These are phyloP conservation scores for Aciculosporium take DNA, from an alignment of 2,329 filamentous ascomycete species.

Conservation along the genomic window DNA sequence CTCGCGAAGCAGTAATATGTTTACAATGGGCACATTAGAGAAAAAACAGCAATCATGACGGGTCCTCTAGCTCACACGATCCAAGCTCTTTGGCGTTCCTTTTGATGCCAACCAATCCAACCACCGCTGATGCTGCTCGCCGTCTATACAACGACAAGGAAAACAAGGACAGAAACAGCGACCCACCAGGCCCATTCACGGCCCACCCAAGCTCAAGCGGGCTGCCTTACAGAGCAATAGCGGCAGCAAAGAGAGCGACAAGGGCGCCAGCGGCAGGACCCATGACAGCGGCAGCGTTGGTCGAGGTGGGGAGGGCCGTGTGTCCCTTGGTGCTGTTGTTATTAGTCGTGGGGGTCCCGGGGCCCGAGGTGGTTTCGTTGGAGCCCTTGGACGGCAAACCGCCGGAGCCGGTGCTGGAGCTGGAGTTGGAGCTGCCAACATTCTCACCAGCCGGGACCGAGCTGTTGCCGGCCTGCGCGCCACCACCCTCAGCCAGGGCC, in stretches of 20 bases:
- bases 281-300: slow-evolving; percentile 2
- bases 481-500: not conserved
- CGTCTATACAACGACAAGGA: too few relatives aligned
- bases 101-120: too few relatives aligned
- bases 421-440: not conserved
- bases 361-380: not conserved
- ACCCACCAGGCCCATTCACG: not conserved
- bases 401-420: slow-evolving; percentile 6
- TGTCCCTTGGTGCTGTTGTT: not conserved
- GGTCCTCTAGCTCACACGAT: not conserved
- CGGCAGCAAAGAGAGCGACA: slow-evolving; percentile 18
- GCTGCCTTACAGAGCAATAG: slow-evolving; percentile 20
- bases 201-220: not conserved
- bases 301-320: not conserved
- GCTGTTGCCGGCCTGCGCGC: not conserved
- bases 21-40: too few relatives aligned
- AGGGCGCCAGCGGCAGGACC: slow-evolving; percentile 14
- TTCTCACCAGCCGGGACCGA: slow-evolving; percentile 6
- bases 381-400: slow-evolving; percentile 6
- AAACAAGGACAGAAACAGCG: not conserved
- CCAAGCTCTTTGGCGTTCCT: not conserved
- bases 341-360: not conserved
- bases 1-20: too few relatives aligned
- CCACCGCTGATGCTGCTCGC: too few relatives aligned
- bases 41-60: too few relatives aligned